Percentiles rank a stretch among this genome's conserved stretches.
These are phyloP conservation scores for Dothistroma pini DNA, from an alignment of 2,329 filamentous ascomycete genomes.

Conservation along the genomic window DNA sequence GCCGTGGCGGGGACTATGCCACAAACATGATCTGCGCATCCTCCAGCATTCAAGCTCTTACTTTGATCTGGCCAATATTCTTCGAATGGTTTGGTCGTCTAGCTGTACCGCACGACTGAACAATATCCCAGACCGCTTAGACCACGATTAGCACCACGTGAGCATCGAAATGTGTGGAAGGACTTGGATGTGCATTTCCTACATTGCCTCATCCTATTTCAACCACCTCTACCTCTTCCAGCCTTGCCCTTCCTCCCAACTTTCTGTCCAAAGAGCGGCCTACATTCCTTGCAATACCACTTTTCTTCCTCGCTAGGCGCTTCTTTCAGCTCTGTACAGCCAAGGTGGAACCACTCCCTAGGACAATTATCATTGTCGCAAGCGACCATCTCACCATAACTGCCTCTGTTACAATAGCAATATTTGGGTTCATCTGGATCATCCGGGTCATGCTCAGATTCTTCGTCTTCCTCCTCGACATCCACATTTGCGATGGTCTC, in stretches of 20 bases:
- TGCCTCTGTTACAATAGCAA: conserved; percentile 63
- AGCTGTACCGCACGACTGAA: too few relatives aligned
- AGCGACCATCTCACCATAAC: conserved; percentile 64
- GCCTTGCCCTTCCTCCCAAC: conserved; percentile 16
- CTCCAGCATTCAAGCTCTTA: too few relatives aligned
- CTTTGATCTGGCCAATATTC: too few relatives aligned
- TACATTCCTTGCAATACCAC: conserved; percentile 55
- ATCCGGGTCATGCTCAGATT: conserved; percentile 37
- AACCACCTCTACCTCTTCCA: conserved; percentile 18
- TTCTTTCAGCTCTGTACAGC: conserved; percentile 59
- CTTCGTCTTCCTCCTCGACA: conserved; percentile 25
- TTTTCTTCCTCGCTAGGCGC: conserved; percentile 53
- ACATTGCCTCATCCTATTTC: background rate
- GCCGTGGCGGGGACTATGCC: too few relatives aligned
- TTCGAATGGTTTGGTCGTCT: too few relatives aligned
- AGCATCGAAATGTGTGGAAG: background rate
- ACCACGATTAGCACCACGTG: background rate
- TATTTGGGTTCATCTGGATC: conserved; percentile 59
- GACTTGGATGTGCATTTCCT: background rate
- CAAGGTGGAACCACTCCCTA: conserved; percentile 66
- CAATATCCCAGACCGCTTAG: background rate
- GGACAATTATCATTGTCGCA: conserved; percentile 63
- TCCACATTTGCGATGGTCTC: conserved; percentile 11
- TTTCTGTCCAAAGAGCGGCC: conserved; percentile 19
- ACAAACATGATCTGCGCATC: too few relatives aligned